These are phyloP conservation scores for Ophiobolus disseminans DNA, from an alignment of 2,329 filamentous ascomycete genomes.

Conservation along the genomic window DNA sequence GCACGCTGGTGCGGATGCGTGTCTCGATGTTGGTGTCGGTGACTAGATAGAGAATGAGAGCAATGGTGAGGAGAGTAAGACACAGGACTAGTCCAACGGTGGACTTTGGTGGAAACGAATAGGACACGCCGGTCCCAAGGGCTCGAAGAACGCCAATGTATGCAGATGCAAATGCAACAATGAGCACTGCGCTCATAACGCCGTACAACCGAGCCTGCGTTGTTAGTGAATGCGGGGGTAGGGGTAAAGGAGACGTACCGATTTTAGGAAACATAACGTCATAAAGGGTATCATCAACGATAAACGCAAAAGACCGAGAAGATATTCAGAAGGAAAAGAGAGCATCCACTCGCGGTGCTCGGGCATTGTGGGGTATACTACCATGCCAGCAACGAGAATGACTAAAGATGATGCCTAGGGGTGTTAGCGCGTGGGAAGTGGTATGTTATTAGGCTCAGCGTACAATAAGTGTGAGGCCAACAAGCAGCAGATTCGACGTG, in stretches of 20 bases:
- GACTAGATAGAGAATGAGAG: conserved; percentile 39
- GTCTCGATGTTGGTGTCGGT: conserved; percentile 39
- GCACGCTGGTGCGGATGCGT: conserved; percentile 35
- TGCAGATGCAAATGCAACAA: conserved; percentile 44
- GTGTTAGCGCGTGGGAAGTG: conserved; percentile 20
- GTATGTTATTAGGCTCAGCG: background rate
- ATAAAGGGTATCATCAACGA: conserved; percentile 49
- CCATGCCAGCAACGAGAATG: conserved; percentile 37
- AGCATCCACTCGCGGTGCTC: conserved; percentile 47
- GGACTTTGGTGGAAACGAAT: conserved; percentile 44
- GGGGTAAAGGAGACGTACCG: conserved; percentile 28
- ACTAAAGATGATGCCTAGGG: conserved; percentile 38
- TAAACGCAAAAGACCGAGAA: conserved; percentile 43
- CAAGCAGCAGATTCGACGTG: conserved; percentile 33
- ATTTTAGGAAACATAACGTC: conserved; percentile 45
- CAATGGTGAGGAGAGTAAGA: conserved; percentile 39
- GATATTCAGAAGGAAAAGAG: conserved; percentile 39
- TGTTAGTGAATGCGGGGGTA: conserved; percentile 15
- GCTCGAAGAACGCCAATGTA: conserved; percentile 42
- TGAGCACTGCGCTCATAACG: conserved; percentile 44
- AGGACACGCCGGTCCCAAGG: conserved; percentile 41
- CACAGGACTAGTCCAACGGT: conserved; percentile 38
- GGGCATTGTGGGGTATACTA: conserved; percentile 39
- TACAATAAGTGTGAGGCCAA: conserved; percentile 42
- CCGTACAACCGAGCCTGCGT: conserved; percentile 39